These are phyloP conservation scores for Cryptococcus floricola DNA, from an alignment of 1,284 basidiomycete species.

Conservation along the genomic window DNA sequence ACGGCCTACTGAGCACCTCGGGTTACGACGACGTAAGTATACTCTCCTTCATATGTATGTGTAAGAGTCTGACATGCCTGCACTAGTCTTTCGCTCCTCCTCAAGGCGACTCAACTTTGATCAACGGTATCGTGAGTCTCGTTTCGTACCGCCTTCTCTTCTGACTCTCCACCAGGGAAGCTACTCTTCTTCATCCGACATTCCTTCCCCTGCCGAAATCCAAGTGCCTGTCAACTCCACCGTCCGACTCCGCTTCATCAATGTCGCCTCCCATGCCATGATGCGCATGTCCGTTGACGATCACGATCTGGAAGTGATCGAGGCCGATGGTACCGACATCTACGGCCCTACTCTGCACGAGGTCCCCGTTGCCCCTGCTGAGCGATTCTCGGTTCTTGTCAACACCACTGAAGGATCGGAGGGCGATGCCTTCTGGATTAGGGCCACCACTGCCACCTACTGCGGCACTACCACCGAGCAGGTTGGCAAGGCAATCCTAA, in stretches of 20 bases:
- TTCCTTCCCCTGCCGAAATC: slow-evolving; percentile 4
- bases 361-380: slow-evolving; percentile 20
- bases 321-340: slow-evolving; percentile 30
- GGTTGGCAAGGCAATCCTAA: neutral
- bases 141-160: slow-evolving; percentile 5
- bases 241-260: slow-evolving; percentile 25
- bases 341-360: slow-evolving; percentile 21
- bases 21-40: slow-evolving; percentile 20
- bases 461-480: neutral
- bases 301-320: slow-evolving; percentile 26
- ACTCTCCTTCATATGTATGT: neutral
- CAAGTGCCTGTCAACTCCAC: slow-evolving; percentile 7
- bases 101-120: slow-evolving; percentile 19
- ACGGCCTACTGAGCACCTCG: slow-evolving; percentile 11
- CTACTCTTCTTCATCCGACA: neutral
- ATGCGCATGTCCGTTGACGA: slow-evolving; percentile 25
- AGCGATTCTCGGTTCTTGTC: slow-evolving; percentile 40
- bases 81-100: slow-evolving; percentile 7
- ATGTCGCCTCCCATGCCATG: slow-evolving; percentile 17
- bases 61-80: neutral
- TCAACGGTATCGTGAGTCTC: slow-evolving; percentile 21
- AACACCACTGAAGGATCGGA: slow-evolving; percentile 25
- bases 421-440: slow-evolving; percentile 30
- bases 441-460: slow-evolving; percentile 12
- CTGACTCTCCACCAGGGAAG: neutral